These are phyloP conservation scores for Hypoxylon subgilvum DNA, from an alignment of 495 filamentous ascomycete species.

Conservation along the genomic window DNA sequence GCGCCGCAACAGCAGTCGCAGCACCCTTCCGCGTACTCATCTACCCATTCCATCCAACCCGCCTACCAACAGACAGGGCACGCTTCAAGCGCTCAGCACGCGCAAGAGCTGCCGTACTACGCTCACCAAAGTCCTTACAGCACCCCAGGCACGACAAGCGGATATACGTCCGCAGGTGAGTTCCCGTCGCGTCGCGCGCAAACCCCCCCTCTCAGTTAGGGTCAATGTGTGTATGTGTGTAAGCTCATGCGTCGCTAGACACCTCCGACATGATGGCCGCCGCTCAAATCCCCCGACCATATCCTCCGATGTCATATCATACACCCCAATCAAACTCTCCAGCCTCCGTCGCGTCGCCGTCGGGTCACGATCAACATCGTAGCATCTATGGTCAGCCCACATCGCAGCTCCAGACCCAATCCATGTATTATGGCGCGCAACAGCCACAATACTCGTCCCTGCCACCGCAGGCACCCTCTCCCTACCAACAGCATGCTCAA, in stretches of 20 bases:
- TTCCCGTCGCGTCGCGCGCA: constrained; percentile 34
- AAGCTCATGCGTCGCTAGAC: constrained; percentile 60
- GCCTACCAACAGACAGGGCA: constrained; percentile 58
- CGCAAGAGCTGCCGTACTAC: constrained; percentile 76
- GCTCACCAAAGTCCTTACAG: constrained; percentile 75
- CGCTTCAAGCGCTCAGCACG: constrained; percentile 57
- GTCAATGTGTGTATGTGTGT: constrained; percentile 2
- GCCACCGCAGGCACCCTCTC: constrained; percentile 67
- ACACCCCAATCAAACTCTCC: constrained; percentile 96
- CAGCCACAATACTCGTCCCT: constrained; percentile 73
- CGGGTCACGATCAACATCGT: constrained; percentile 86
- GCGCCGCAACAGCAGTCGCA: constrained; percentile 53
- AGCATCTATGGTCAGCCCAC: constrained; percentile 82
- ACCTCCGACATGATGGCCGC: constrained; percentile 93
- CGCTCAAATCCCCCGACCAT: constrained; percentile 83
- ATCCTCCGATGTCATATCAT: constrained; percentile 89
- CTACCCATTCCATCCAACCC: constrained; percentile 57
- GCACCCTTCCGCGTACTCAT: constrained; percentile 64
- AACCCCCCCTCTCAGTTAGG: too few relatives aligned
- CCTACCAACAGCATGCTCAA: constrained; percentile 76
- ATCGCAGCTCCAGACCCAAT: constrained; percentile 77
- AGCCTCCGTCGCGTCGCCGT: constrained; percentile 90
- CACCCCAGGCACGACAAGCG: constrained; percentile 69
- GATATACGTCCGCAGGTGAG: constrained; percentile 83
- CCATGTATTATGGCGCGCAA: constrained; percentile 68